phyloP scores from a whole-genome alignment of 75 land plant genomes.

The Sequoiadendron giganteum region DNA sequence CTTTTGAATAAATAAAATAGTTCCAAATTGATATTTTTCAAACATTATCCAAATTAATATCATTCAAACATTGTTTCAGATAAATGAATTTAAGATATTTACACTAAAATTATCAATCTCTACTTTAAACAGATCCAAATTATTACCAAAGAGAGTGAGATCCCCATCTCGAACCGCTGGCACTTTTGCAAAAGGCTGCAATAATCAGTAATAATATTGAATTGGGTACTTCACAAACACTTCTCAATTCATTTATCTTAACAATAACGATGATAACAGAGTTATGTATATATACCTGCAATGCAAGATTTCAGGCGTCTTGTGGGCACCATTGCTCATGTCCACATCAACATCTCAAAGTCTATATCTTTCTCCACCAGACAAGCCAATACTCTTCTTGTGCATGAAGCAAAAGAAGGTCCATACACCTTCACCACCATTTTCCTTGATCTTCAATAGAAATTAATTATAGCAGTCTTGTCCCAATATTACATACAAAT shows the following conservation, averaged over 20 bases:
- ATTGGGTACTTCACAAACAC: not conserved
- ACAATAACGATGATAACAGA: too few relatives aligned
- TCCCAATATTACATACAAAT: too few relatives aligned
- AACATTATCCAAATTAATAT: too few relatives aligned
- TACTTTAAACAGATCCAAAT: not conserved
- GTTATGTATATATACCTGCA: slow-evolving; percentile 26
- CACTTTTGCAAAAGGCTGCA: slow-evolving; percentile 57
- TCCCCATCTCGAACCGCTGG: slow-evolving; percentile 54
- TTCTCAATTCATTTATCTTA: not conserved
- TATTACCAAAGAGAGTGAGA: slow-evolving; percentile 41
- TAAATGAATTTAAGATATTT: too few relatives aligned
- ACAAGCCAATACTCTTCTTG: slow-evolving; percentile 41
- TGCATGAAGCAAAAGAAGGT: slow-evolving; percentile 28
- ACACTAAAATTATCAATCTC: too few relatives aligned
- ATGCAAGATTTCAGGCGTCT: slow-evolving; percentile 29
- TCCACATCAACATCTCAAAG: slow-evolving; percentile 40
- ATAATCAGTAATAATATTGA: not conserved
- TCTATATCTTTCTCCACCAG: slow-evolving; percentile 39
- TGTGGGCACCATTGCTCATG: slow-evolving; percentile 36
- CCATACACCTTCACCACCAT: slow-evolving; percentile 49
- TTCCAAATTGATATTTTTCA: too few relatives aligned
- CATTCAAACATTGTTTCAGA: too few relatives aligned
- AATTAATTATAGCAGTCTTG: too few relatives aligned
- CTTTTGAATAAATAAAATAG: too few relatives aligned
- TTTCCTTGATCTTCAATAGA: not conserved